A percentile compares a stretch with the other conserved stretches of the same genome.
Conservation (phyloP, 2,329 filamentous ascomycete species). For the Monilinia vaccinii-corymbosi region DNA sequence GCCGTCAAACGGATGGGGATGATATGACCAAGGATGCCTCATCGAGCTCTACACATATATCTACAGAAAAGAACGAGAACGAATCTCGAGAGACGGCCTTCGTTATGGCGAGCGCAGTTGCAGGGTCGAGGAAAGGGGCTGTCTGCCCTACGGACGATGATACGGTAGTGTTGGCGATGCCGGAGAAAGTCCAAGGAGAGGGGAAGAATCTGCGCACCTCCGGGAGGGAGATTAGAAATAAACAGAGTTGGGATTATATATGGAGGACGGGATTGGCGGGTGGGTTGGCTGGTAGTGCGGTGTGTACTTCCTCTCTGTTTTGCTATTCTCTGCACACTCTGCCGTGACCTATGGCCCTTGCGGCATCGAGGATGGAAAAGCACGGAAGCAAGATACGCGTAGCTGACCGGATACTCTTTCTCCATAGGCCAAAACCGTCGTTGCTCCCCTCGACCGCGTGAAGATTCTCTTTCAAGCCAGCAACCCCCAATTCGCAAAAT, state of each 20-base stretch:
- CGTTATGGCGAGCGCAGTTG: slow-evolving; percentile 3
- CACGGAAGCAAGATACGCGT: background rate
- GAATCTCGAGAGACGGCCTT: background rate
- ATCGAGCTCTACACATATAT: slow-evolving; percentile 1
- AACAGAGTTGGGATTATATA: slow-evolving; percentile 74
- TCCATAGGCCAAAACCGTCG: slow-evolving; percentile 82
- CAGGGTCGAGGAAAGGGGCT: slow-evolving; percentile 22
- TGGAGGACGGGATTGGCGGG: slow-evolving; percentile 78
- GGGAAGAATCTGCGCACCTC: background rate
- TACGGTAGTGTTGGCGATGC: slow-evolving; percentile 31
- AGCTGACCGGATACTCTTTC: background rate
- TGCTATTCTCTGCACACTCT: background rate
- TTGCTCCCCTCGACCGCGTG: slow-evolving; percentile 91
- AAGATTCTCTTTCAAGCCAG: slow-evolving; percentile 98
- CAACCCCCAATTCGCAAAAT: slow-evolving; percentile 89
- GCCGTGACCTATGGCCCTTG: background rate
- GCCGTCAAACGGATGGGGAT: background rate
- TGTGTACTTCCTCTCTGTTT: slow-evolving; percentile 38
- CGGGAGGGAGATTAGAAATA: slow-evolving; percentile 33
- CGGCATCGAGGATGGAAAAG: background rate
- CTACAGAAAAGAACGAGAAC: background rate
- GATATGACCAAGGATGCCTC: slow-evolving; percentile 4
- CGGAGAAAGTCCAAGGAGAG: background rate
- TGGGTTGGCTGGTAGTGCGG: slow-evolving; percentile 83
- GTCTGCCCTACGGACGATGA: slow-evolving; percentile 44